Evolutionary conservation across 306 rosid genomes (phyloP).

Genomic region (Quercus dentata): DNA sequence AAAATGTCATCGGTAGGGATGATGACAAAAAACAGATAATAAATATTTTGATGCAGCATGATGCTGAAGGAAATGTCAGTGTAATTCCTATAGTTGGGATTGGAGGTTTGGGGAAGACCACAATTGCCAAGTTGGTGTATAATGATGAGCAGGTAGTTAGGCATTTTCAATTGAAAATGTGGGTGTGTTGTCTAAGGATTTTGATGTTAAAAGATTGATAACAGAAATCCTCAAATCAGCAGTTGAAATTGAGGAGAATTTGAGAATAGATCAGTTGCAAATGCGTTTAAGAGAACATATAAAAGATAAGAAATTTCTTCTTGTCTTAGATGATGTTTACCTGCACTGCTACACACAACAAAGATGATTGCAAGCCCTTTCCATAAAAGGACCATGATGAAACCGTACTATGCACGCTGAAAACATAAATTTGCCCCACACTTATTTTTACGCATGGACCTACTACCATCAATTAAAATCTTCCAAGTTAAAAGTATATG

Average conservation of each 20-base stretch:
- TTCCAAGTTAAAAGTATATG: no score
- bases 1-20: not conserved
- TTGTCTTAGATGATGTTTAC: not conserved
- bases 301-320: not conserved
- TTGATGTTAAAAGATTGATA: constrained; percentile 15
- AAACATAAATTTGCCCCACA: no score
- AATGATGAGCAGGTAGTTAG: constrained; percentile 4
- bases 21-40: not conserved
- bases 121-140: constrained; percentile 1
- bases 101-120: not conserved
- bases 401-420: no score
- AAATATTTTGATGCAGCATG: not conserved
- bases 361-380: no score
- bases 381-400: no score
- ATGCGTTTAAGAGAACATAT: not conserved
- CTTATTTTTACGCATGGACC: no score
- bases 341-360: no score
- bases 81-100: not conserved
- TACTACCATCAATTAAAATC: no score
- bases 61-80: no score
- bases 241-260: not conserved
- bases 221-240: constrained; percentile 7
- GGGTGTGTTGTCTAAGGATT: constrained; percentile 24
- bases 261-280: not conserved
- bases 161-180: constrained; percentile 9